Percentiles rank a stretch among this genome's conserved stretches.
Evolutionary conservation across 106 monocot species (phyloP).

Genomic region (Alisma plantagoaquatica): DNA sequence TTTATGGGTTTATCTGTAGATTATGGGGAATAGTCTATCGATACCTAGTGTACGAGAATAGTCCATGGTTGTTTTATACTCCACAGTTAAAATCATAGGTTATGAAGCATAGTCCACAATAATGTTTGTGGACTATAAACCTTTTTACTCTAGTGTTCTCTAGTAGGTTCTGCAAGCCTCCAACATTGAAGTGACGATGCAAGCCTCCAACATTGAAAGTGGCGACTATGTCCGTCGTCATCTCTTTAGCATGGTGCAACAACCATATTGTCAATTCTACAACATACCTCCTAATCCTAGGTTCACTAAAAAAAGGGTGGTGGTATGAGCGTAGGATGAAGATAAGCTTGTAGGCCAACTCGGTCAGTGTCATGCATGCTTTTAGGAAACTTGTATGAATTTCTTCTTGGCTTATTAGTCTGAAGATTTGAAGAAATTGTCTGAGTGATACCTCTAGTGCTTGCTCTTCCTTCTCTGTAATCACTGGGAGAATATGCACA

Average conservation of each 20-base stretch:
- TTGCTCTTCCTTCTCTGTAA: conserved; percentile 18
- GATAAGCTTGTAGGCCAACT: conserved; percentile 26
- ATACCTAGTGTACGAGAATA: no score
- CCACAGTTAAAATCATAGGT: no score
- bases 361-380: conserved; percentile 14
- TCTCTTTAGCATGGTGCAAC: no score
- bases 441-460: conserved; percentile 48
- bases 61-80: no score
- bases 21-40: no score
- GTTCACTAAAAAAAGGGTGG: conserved; percentile 31
- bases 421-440: conserved; percentile 39
- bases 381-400: conserved; percentile 16
- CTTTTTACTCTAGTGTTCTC: conserved; percentile 25
- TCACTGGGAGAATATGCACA: no score
- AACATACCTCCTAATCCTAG: conserved; percentile 56
- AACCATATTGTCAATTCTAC: conserved; percentile 39
- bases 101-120: no score
- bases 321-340: conserved; percentile 26
- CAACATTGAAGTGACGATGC: no score
- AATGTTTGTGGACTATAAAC: no score
- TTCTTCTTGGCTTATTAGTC: conserved; percentile 19
- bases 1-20: no score
- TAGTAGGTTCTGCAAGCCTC: conserved; percentile 34
- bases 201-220: conserved; percentile 22
- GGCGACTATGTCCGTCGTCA: conserved; percentile 16